A percentile compares a stretch with the other conserved stretches of the same genome.
These are phyloP conservation scores for Astragalus membranaceus DNA, from an alignment of 306 rosid genomes.

Conservation along the genomic window DNA sequence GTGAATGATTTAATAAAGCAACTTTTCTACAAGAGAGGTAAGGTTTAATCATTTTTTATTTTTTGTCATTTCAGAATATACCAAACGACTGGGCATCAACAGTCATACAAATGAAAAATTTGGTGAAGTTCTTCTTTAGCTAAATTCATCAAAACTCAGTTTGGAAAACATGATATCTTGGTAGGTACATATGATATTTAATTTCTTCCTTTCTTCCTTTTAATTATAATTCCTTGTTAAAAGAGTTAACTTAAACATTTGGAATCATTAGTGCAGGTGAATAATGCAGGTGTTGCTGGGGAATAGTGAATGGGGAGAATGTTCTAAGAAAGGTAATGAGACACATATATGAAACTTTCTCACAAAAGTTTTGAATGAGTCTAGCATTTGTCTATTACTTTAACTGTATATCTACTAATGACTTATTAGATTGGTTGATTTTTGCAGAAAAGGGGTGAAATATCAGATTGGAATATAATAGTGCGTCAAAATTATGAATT, in stretches of 20 bases:
- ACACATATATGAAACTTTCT: background rate
- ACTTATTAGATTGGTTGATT: background rate
- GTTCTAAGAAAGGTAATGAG: slow-evolving; percentile 6
- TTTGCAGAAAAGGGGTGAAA: slow-evolving; percentile 25
- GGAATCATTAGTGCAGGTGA: slow-evolving; percentile 27
- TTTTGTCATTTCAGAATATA: too few relatives aligned
- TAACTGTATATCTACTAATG: background rate
- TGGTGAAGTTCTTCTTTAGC: slow-evolving; percentile 24
- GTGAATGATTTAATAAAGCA: too few relatives aligned
- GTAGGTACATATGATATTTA: slow-evolving; percentile 7
- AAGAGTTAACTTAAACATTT: background rate
- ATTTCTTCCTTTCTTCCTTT: background rate
- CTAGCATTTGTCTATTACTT: too few relatives aligned
- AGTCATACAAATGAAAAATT: too few relatives aligned
- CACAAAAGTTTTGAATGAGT: too few relatives aligned
- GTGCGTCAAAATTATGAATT: slow-evolving; percentile 23
- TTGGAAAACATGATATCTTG: slow-evolving; percentile 40
- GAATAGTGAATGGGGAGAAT: slow-evolving; percentile 19
- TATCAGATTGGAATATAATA: slow-evolving; percentile 16
- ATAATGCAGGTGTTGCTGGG: slow-evolving; percentile 35
- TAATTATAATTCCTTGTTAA: background rate
- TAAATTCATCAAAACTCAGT: slow-evolving; percentile 16
- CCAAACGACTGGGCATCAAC: too few relatives aligned
- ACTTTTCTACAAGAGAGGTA: too few relatives aligned
- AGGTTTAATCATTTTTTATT: too few relatives aligned